These are phyloP conservation scores for Leucosporidium scottii DNA, from an alignment of 768 basidiomycete species.

Conservation along the genomic window DNA sequence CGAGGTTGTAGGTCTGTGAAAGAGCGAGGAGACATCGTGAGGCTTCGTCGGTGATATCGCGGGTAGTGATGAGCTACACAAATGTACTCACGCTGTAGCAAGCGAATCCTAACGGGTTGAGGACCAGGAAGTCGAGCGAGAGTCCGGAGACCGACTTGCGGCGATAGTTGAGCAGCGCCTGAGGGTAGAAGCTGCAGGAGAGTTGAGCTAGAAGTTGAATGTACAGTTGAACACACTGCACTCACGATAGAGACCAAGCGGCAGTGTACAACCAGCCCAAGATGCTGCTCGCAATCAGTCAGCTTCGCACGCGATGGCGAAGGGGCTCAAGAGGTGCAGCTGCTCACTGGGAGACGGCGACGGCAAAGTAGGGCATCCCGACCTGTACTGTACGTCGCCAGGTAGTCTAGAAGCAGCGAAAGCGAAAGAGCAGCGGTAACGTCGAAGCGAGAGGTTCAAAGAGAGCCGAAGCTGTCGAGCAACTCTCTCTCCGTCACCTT, in stretches of 20 bases:
- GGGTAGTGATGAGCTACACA: not conserved
- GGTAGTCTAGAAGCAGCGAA: not conserved
- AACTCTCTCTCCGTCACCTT: not conserved
- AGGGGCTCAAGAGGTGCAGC: no score
- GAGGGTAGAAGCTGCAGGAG: constrained; percentile 20
- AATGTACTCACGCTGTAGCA: constrained; percentile 31
- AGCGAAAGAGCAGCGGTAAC: not conserved
- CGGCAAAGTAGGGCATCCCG: no score
- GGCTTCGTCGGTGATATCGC: not conserved
- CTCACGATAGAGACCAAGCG: constrained; percentile 41
- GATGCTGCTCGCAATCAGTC: constrained; percentile 1
- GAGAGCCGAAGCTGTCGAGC: not conserved
- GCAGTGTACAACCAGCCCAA: constrained; percentile 40
- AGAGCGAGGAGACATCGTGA: not conserved
- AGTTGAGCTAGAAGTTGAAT: not conserved
- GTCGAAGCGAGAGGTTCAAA: not conserved
- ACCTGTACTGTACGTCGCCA: not conserved
- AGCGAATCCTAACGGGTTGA: constrained; percentile 45
- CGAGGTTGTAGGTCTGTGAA: constrained; percentile 40
- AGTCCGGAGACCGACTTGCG: constrained; percentile 43
- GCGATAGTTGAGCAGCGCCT: constrained; percentile 21
- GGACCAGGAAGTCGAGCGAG: constrained; percentile 43
- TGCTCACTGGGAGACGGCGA: no score
- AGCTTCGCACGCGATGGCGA: no score
- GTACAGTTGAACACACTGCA: not conserved